phyloP scores from a whole-genome alignment of 495 filamentous ascomycete species.

The Rostrohypoxylon terebratum region DNA sequence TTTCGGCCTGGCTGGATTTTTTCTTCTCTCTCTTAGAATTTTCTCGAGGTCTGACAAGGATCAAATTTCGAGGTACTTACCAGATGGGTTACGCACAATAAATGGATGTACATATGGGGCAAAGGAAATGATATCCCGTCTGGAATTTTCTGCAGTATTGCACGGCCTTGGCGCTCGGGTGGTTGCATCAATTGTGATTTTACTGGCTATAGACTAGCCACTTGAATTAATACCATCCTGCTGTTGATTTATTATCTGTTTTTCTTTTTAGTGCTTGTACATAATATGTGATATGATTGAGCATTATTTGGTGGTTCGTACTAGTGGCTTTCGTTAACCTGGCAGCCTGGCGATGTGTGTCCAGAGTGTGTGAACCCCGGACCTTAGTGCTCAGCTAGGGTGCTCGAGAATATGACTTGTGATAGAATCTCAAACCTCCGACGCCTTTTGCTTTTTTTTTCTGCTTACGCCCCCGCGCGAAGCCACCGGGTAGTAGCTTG shows the following conservation, averaged over 20 bases:
- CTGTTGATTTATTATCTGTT: background rate
- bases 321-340: background rate
- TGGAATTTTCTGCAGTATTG: background rate
- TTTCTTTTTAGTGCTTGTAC: background rate
- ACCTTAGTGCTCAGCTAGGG: background rate
- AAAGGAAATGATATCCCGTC: background rate
- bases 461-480: slow-evolving; percentile 9
- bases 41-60: background rate
- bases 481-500: background rate
- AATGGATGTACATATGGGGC: slow-evolving; percentile 1
- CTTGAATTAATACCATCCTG: background rate
- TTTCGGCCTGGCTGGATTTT: background rate
- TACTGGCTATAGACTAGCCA: background rate
- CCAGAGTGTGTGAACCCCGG: background rate
- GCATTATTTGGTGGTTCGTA: background rate
- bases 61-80: background rate
- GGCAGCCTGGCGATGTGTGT: background rate
- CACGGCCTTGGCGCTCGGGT: background rate
- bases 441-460: background rate
- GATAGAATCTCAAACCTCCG: background rate
- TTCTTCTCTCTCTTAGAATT: background rate
- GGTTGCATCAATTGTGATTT: background rate
- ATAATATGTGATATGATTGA: background rate
- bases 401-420: background rate
- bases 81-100: background rate